Conservation (phyloP, 192 early-diverging fungal genomes). For the Podila clonocystis region DNA sequence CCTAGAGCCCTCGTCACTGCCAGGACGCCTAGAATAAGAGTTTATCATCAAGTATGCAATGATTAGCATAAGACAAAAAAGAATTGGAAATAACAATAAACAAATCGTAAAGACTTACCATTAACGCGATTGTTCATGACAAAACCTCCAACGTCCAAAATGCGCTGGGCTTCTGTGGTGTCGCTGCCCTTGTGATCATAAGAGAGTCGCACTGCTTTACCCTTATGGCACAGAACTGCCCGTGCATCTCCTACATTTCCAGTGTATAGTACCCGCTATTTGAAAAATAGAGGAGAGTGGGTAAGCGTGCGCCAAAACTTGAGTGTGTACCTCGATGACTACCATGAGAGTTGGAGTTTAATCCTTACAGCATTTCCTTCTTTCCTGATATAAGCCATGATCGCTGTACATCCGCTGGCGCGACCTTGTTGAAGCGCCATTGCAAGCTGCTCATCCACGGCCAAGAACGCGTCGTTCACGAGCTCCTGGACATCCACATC, state of each 20-base stretch:
- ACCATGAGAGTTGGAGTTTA: constrained; percentile 11
- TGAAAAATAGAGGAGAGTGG: background rate
- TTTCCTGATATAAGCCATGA: constrained; percentile 77
- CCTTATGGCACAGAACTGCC: constrained; percentile 88
- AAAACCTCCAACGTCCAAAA: constrained; percentile 94
- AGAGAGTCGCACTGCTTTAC: constrained; percentile 85
- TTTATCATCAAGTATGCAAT: background rate
- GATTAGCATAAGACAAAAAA: background rate
- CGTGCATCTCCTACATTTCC: constrained; percentile 98
- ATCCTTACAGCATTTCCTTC: constrained; percentile 34
- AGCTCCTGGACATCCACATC: constrained; percentile 76
- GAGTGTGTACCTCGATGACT: background rate
- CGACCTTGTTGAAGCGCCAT: constrained; percentile 72
- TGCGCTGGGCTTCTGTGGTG: constrained; percentile 85
- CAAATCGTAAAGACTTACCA: constrained; percentile 57
- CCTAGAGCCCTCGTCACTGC: constrained; percentile 97
- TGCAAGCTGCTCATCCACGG: constrained; percentile 83
- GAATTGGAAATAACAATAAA: background rate
- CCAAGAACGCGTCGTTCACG: constrained; percentile 84
- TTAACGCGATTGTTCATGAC: constrained; percentile 99
- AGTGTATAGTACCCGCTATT: constrained; percentile 85
- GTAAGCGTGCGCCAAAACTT: background rate
- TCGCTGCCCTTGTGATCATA: constrained; percentile 99
- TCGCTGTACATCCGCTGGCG: constrained; percentile 92
- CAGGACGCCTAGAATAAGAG: constrained; percentile 73